Evolutionary conservation across 306 rosid species (phyloP).

Genomic region (Chamaecrista fasciculata): DNA sequence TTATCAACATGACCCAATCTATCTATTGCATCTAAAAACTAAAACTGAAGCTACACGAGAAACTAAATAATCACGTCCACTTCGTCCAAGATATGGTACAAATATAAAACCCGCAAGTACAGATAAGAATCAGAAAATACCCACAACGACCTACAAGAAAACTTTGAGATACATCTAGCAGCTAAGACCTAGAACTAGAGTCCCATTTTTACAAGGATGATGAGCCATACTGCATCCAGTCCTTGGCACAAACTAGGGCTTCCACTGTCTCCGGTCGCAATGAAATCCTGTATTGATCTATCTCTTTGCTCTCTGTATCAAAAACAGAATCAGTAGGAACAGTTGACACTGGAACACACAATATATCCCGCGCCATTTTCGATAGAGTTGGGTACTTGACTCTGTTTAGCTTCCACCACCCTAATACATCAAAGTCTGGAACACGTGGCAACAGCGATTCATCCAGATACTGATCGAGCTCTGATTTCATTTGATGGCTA

Average conservation of each 20-base stretch:
- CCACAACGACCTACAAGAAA: constrained; percentile 28
- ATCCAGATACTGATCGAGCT: constrained; percentile 86
- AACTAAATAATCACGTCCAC: constrained; percentile 32
- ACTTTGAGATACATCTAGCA: constrained; percentile 25
- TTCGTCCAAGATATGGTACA: constrained; percentile 35
- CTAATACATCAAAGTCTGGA: constrained; percentile 74
- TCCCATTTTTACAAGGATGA: constrained; percentile 59
- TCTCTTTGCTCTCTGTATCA: constrained; percentile 51
- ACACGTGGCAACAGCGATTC: constrained; percentile 82
- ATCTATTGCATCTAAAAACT: constrained; percentile 14
- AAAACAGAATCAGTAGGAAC: constrained; percentile 61
- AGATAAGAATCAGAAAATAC: constrained; percentile 27
- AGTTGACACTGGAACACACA: constrained; percentile 67
- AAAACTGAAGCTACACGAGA: constrained; percentile 25
- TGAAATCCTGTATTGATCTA: constrained; percentile 78
- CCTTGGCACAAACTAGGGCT: constrained; percentile 89
- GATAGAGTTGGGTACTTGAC: constrained; percentile 91
- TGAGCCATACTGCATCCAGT: constrained; percentile 74
- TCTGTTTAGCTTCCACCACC: constrained; percentile 97
- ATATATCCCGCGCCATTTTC: constrained; percentile 88
- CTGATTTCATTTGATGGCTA: constrained; percentile 84
- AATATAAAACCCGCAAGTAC: constrained; percentile 22
- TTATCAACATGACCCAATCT: neutral
- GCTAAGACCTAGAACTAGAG: constrained; percentile 55
- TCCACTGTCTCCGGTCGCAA: constrained; percentile 84